These are phyloP conservation scores for Hymenoscyphus albidus DNA, from an alignment of 2,329 filamentous ascomycete genomes.

Conservation along the genomic window DNA sequence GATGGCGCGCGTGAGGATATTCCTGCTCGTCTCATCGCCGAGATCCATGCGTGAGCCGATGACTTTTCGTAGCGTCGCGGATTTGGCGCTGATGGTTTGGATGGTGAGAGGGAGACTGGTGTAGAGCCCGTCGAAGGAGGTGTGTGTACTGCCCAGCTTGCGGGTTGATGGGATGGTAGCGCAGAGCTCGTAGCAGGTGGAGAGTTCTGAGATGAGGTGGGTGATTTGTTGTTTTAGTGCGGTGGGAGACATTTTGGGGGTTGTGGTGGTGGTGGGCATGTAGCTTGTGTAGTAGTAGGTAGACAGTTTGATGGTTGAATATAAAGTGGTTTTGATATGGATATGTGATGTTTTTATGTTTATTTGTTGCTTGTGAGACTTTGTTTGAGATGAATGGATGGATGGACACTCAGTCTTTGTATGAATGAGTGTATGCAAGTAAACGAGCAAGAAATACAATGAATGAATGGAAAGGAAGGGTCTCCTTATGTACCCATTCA, in stretches of 20 bases:
- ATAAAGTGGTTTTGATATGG: neutral
- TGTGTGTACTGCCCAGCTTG: slow-evolving; percentile 15
- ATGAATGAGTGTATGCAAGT: slow-evolving; percentile 6
- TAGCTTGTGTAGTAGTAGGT: neutral
- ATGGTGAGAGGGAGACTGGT: slow-evolving; percentile 9
- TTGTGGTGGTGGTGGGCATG: neutral
- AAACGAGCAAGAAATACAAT: neutral
- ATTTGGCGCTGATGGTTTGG: slow-evolving; percentile 13
- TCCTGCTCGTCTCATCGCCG: slow-evolving; percentile 18
- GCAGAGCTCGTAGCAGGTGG: slow-evolving; percentile 18
- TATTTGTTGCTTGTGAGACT: neutral
- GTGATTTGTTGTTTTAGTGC: slow-evolving; percentile 21
- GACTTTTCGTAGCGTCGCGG: slow-evolving; percentile 12
- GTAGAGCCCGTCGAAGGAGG: slow-evolving; percentile 20
- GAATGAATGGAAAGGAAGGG: neutral
- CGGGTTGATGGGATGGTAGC: slow-evolving; percentile 16
- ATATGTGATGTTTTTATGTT: neutral
- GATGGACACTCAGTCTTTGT: neutral
- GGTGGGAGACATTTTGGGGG: slow-evolving; percentile 19
- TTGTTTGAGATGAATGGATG: neutral
- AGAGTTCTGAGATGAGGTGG: slow-evolving; percentile 16
- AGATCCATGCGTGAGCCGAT: slow-evolving; percentile 24
- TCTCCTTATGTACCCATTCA: neutral
- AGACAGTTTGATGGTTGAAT: neutral
- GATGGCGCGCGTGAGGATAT: slow-evolving; percentile 9